Evolutionary conservation across 805 yeast species (phyloP), one percentile per base, ranked within the genome.

Genomic region (Wickerhamomyces chambardii): DNA sequence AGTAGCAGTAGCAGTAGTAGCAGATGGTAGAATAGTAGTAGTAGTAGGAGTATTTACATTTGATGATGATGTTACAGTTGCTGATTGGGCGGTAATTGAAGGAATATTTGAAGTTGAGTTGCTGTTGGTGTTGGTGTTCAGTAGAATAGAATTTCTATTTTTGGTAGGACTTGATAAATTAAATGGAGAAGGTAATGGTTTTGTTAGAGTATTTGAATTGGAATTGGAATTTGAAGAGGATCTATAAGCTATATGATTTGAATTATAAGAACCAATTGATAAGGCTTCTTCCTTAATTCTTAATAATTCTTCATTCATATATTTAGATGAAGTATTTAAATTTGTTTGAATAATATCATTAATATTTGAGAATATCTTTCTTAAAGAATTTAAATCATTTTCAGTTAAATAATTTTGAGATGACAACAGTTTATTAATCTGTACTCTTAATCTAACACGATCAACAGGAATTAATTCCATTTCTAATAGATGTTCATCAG

Each of bases 401-500:
- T 40, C 44, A 3, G 39, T 31, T 5, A 40, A 30, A 15, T 33
- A 40, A 17, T 36, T 36, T 32, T 39, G 36, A 1, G 31, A 31
- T 2, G 27, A 45, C 14, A 73, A 55, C 29, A 85, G 58, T 28
- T 66, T 72, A 45, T 75, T 70, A 28, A 86, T 70, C 21, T 74
- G 69, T 34, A 69, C 64, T 51, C 84, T 75, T 29, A 87, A 59
- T 28, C 56, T 53, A 4, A 89, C 62, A 19, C 95, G 65, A 15
- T 71, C 68, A 22, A 70, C 68, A 24, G 82, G 51, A 25, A 41
- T 37, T 2, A 83, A 67, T 3, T 89, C 94, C 49, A 90, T 59
- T 35, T 87, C 95, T 40, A 66, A 63, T 30, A 89, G 70, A 50
- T 86, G 92, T 8, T 70, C 74, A 11, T 83, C 73, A 24, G 75